phyloP scores from a whole-genome alignment of 1,139 yeast species.

The Protomyces inouyei region DNA sequence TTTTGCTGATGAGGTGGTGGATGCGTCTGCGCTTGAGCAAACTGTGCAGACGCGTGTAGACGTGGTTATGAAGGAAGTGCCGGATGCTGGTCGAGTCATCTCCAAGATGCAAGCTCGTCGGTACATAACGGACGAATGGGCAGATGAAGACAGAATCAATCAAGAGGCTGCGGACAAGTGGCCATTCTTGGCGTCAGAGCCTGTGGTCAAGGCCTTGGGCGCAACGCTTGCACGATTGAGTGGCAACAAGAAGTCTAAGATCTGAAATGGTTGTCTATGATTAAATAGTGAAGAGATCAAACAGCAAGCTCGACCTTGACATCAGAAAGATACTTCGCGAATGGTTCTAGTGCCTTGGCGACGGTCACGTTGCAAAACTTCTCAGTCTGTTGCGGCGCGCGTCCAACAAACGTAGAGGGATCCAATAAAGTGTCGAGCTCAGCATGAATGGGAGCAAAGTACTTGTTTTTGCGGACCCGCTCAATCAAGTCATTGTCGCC shows the following conservation, averaged over 20 bases:
- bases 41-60: slow-evolving; percentile 12
- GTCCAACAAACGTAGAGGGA: slow-evolving; percentile 93
- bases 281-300: slow-evolving; percentile 34
- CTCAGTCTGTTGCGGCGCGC: slow-evolving; percentile 97
- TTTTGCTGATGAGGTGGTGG: slow-evolving; percentile 12
- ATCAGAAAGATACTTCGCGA: slow-evolving; percentile 53
- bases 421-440: slow-evolving; percentile 76
- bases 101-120: slow-evolving; percentile 9
- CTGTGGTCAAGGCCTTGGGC: slow-evolving; percentile 20
- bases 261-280: not conserved
- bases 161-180: slow-evolving; percentile 17
- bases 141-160: slow-evolving; percentile 8
- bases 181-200: slow-evolving; percentile 22
- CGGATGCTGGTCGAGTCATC: slow-evolving; percentile 19
- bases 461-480: slow-evolving; percentile 70
- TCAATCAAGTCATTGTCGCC: slow-evolving; percentile 96
- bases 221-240: slow-evolving; percentile 15
- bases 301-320: slow-evolving; percentile 63
- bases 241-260: slow-evolving; percentile 9
- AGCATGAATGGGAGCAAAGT: slow-evolving; percentile 84
- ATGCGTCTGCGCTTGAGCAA: not conserved
- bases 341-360: slow-evolving; percentile 71
- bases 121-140: slow-evolving; percentile 11
- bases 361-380: slow-evolving; percentile 84
- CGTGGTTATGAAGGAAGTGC: slow-evolving; percentile 11